phyloP scores from a whole-genome alignment of 2,329 filamentous ascomycete species.

The Colletotrichum neosansevieriae region DNA sequence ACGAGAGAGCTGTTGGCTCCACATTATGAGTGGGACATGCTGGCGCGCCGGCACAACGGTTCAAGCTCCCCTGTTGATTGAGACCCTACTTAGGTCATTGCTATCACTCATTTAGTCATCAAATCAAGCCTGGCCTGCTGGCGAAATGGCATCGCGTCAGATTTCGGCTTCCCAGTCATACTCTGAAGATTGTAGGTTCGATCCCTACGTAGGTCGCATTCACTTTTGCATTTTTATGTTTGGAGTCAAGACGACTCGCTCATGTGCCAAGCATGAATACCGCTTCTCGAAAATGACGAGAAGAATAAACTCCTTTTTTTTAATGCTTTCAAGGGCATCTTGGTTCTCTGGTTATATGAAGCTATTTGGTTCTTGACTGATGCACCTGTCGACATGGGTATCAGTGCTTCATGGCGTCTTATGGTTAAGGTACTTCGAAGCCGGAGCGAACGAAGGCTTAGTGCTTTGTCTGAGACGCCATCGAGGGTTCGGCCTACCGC shows the following conservation, averaged over 20 bases:
- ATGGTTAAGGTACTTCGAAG: no score
- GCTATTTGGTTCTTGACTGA: no score
- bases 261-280: no score
- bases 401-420: no score
- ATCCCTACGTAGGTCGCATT: slow-evolving; percentile 39
- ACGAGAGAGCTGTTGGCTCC: neutral
- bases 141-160: slow-evolving; percentile 41
- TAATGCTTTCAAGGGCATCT: no score
- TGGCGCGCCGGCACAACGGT: no score
- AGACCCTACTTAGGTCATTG: neutral
- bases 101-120: fast-evolving
- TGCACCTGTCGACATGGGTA: no score
- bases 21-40: slow-evolving; percentile 14
- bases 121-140: slow-evolving; percentile 31
- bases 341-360: no score
- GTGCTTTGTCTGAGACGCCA: slow-evolving; percentile 50
- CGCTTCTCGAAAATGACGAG: no score
- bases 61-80: no score
- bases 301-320: no score
- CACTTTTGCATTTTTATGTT: neutral
- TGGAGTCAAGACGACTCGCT: no score
- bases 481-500: slow-evolving; percentile 57
- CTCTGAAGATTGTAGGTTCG: slow-evolving; percentile 41
- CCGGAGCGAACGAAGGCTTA: slow-evolving; percentile 49
- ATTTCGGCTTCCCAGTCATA: slow-evolving; percentile 39